Evolutionary conservation across 495 filamentous ascomycete genomes (phyloP), one percentile per base, ranked within the genome.

Genomic region (Viridothelium virens): DNA sequence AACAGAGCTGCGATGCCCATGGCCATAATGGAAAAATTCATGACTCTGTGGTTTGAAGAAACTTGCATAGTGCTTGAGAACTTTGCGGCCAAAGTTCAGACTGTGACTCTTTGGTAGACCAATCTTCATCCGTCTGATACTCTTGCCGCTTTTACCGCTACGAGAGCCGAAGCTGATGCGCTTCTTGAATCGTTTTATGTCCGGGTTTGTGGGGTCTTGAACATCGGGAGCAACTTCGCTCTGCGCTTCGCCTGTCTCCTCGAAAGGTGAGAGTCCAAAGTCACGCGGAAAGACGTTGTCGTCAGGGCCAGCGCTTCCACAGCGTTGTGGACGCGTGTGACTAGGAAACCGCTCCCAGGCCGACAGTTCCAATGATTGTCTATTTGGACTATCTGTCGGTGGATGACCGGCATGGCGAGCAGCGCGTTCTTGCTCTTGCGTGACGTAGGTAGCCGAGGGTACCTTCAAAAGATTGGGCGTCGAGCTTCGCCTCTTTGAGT

Each of bases 261-360:
- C 61, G 14, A 12, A 14, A 5, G 61, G 33, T 25, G 25, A 2
- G 12, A 56, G 6, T 1, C 64, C 71, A 63, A 74, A 74, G 65
- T 74, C 72, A 31, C 70, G 70, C 1, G 68, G 53, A 18, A 66
- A 64, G 18, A 74, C 65, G 7, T 66, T 63, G 63, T 74, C 72
- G 1, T 31, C 37, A 4, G 53, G 33, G 25, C 72, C 72, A 2
- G 72, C 72, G 12, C 68, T 67, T 38, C 64, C 66, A 38, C 63
- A 62, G 39, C 72, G 66, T 47, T 72, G 63, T 12, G 31, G 41
- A 7, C 70, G 63, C 9, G 66, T 70, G 44, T 74, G 72, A 31
- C 68, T 70, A 3, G 72, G 68, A 56, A 65, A 74, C 6, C 68
- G 70, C 50, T 64, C 38, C 72, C 72, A 74, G 2, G 71, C 53